Evolutionary conservation across 257 asterid genomes (phyloP).

Genomic region (Henckelia pumila): DNA sequence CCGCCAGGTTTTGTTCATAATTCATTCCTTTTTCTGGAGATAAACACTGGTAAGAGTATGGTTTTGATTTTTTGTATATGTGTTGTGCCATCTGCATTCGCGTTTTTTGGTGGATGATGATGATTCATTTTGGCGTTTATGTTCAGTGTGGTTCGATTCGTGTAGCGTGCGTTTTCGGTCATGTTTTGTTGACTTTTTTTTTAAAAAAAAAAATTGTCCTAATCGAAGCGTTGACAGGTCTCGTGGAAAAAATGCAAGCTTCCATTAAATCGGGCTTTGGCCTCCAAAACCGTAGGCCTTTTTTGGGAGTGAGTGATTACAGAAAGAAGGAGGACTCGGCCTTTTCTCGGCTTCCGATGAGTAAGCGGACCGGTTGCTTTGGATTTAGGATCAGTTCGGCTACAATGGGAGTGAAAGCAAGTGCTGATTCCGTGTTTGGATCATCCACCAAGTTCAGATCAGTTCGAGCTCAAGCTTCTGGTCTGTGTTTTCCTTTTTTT

Average conservation of each 20-base stretch:
- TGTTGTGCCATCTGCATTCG: too few species aligned
- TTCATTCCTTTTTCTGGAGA: too few species aligned
- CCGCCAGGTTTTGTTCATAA: not conserved
- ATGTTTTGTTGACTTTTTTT: conserved; percentile 36
- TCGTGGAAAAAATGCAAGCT: conserved; percentile 54
- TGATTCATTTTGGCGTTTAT: too few species aligned
- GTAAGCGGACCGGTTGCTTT: conserved; percentile 41
- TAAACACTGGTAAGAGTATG: too few species aligned
- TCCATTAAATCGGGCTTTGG: conserved; percentile 37
- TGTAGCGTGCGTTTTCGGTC: conserved; percentile 4
- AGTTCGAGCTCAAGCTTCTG: conserved; percentile 56
- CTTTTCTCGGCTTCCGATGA: conserved; percentile 27
- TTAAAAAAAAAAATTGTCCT: too few species aligned
- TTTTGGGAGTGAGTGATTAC: conserved; percentile 24
- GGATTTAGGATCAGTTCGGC: conserved; percentile 40
- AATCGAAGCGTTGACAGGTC: conserved; percentile 33
- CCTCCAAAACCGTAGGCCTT: conserved; percentile 36
- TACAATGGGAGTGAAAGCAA: conserved; percentile 45
- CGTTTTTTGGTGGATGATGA: too few species aligned
- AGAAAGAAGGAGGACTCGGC: conserved; percentile 26
- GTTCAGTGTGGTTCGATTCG: not conserved
- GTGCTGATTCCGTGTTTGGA: conserved; percentile 33
- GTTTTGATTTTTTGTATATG: too few species aligned
- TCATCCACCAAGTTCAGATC: conserved; percentile 54
- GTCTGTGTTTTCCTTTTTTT: conserved; percentile 40